Evolutionary conservation across 2,329 filamentous ascomycete species (phyloP).

Genomic region (Rhinocladiella similis): DNA sequence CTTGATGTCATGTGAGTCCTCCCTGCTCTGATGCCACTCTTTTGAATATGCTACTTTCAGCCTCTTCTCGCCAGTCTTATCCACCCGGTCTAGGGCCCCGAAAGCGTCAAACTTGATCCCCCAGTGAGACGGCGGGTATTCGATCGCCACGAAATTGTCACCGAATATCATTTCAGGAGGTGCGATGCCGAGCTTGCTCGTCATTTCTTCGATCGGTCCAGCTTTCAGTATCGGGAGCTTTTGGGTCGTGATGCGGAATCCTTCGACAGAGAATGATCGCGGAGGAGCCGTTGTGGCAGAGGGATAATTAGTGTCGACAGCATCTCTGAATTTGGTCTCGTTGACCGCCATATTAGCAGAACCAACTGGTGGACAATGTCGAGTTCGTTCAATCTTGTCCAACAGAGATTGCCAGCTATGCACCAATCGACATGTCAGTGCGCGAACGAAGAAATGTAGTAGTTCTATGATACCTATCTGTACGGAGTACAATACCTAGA

Average conservation of each 20-base stretch:
- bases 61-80: conserved; percentile 90
- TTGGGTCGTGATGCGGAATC: conserved; percentile 75
- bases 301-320: conserved; percentile 56
- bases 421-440: too few species aligned
- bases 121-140: conserved; percentile 76
- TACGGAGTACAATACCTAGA: too few species aligned
- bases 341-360: conserved; percentile 25
- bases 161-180: conserved; percentile 99
- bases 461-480: too few species aligned
- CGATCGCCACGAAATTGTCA: conserved; percentile 79
- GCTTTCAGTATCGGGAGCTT: conserved; percentile 95
- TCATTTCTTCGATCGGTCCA: conserved; percentile 84
- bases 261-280: conserved; percentile 63
- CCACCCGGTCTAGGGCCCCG: conserved; percentile 84
- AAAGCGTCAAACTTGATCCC: conserved; percentile 77
- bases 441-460: too few species aligned
- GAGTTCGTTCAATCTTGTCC: not conserved
- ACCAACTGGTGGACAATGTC: not conserved
- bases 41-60: conserved; percentile 90
- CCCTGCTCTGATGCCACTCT: conserved; percentile 77
- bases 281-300: conserved; percentile 40
- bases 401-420: too few species aligned
- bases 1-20: conserved; percentile 80
- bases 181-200: conserved; percentile 74
- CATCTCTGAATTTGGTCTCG: conserved; percentile 23